Evolutionary conservation across 495 filamentous ascomycete genomes (phyloP).

Genomic region (Elaphomyces granulatus): DNA sequence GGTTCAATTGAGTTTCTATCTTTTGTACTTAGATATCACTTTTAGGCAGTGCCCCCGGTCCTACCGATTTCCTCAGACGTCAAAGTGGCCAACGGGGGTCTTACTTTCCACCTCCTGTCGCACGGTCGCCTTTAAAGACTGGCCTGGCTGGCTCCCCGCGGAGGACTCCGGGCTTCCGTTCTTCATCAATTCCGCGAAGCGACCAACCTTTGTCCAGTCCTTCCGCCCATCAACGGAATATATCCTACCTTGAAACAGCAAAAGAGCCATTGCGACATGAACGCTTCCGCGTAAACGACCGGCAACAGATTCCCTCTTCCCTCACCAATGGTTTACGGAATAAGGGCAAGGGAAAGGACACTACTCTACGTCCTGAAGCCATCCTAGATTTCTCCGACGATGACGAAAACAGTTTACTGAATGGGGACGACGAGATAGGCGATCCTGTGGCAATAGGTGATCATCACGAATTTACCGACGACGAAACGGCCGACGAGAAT

Average conservation of each 20-base stretch:
- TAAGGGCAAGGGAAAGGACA: conserved; percentile 28
- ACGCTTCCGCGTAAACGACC: conserved; percentile 3
- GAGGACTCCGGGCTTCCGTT: conserved; percentile 28
- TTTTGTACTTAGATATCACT: not conserved
- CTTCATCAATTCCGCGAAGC: conserved; percentile 24
- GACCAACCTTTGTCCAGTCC: conserved; percentile 25
- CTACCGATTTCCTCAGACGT: conserved; percentile 28
- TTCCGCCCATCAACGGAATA: conserved; percentile 9
- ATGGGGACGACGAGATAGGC: conserved; percentile 22
- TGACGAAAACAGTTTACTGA: conserved; percentile 14
- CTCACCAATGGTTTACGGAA: conserved; percentile 18
- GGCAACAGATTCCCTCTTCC: conserved; percentile 1
- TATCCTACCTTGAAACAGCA: not conserved
- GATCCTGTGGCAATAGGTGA: conserved; percentile 6
- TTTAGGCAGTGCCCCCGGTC: conserved; percentile 28
- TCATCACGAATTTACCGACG: conserved; percentile 16
- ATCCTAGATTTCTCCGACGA: conserved; percentile 24
- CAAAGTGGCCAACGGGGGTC: conserved; percentile 17
- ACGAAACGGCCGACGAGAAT: conserved; percentile 13
- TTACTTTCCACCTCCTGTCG: conserved; percentile 22
- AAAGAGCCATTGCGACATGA: not conserved
- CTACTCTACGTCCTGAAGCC: conserved; percentile 10
- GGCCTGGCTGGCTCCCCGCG: conserved; percentile 28
- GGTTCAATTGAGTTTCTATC: no score
- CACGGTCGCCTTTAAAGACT: conserved; percentile 33